A percentile compares a stretch with the other conserved stretches of the same genome.
Evolutionary conservation across 805 yeast species (phyloP).

Genomic region (Candida maltosa): DNA sequence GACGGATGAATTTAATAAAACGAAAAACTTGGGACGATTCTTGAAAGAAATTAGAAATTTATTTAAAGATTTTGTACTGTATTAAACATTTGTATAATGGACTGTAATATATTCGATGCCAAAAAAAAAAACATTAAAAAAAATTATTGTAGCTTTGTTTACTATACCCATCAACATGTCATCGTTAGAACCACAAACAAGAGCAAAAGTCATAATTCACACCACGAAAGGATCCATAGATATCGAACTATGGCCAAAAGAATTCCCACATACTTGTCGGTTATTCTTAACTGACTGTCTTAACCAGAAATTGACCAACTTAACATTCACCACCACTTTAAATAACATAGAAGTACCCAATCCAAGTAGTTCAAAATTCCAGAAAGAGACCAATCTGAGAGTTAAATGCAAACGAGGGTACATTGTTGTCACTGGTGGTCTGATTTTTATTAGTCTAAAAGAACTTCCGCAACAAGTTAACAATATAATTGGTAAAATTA

Average conservation of each 20-base stretch:
- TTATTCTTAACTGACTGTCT: constrained; percentile 49
- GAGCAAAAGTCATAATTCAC: constrained; percentile 52
- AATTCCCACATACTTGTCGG: constrained; percentile 48
- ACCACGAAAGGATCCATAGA: constrained; percentile 60
- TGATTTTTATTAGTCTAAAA: constrained; percentile 17
- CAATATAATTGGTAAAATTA: constrained; percentile 51
- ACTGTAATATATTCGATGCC: neutral
- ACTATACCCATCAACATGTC: neutral
- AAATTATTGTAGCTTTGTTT: too few relatives aligned
- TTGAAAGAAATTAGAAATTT: constrained; percentile 13
- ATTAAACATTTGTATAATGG: neutral
- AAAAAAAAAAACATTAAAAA: too few relatives aligned
- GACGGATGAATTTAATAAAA: constrained; percentile 21
- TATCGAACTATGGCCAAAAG: constrained; percentile 68
- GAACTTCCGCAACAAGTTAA: constrained; percentile 23
- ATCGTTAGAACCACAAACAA: constrained; percentile 50
- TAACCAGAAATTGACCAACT: constrained; percentile 38
- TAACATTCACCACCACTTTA: constrained; percentile 39
- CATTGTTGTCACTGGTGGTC: neutral
- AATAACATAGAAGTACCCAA: constrained; percentile 10
- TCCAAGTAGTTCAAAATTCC: too few relatives aligned
- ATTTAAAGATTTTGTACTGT: constrained; percentile 8
- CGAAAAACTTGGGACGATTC: constrained; percentile 24
- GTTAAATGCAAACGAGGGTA: constrained; percentile 28
- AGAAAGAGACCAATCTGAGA: constrained; percentile 55